Base-by-base conservation (phyloP, 306 rosid genomes). In the Luffa acutangula region DNA sequence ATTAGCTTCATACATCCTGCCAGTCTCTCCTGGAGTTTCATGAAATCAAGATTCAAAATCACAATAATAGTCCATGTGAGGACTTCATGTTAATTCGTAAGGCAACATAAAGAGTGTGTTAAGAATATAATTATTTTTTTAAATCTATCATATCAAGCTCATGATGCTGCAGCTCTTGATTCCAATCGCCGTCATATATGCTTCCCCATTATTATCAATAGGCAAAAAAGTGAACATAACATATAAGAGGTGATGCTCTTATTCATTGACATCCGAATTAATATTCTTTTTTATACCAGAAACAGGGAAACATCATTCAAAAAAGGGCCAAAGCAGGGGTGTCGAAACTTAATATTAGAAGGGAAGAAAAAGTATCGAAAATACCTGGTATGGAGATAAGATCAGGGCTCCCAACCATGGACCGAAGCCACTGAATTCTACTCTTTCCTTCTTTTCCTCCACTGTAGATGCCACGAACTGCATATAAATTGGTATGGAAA, bases 341-440 rank as follows among this genome's bases (percentile, higher is more conserved):
- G 14, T 20, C 59, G 3, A 54, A 54, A 58, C 21, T 58, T 58
- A 58, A 58, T 58, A 58, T 58, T 58, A 58, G 65, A 48, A 72
- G 46, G 21, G 75, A 84, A 77, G 57, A 78, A 67, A 9, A 25
- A 45, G 62, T 74, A 78, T 83, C 63, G 75, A 81, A 84, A 74
- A 25, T 91, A 96, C 99, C 99, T 10, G 91, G 94, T 84, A 96
- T 90, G 52, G 99, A 91, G 87, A 96, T 96, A 80, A 96, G 89
- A 88, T 96, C 99, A 80, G 99, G 99, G 90, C 99, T 96, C 80
- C 99, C 99, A 77, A 93, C 98, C 99, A 96, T 96, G 80, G 99
- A 96, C 87, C 99, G 91, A 80, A 96, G 99, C 99, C 99, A 96
- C 80, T 96, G 99, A 78, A 91, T 88, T 85, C 87, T 88, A 78